Base-by-base conservation (phyloP, 2,329 filamentous ascomycete genomes). In the Neofusicoccum ribis region DNA sequence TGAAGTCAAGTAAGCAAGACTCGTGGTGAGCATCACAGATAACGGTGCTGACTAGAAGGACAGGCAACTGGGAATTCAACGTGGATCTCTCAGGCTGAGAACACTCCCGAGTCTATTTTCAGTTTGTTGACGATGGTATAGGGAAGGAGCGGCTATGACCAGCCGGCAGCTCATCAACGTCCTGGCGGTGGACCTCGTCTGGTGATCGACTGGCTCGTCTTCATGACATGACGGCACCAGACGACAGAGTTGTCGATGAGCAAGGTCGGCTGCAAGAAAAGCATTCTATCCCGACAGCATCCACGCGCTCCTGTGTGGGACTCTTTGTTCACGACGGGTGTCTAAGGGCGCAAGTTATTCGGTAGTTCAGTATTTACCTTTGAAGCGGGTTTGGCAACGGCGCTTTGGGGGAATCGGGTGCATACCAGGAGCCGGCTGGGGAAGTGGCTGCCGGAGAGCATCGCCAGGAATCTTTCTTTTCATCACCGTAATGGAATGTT, bases 1-100 rank as follows among this genome's bases (percentile, higher is more conserved):
- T 99, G 61, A 93, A 91, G 71, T 89, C 91, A 75, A 91, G 94
- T 95, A 84, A 78, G 86, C 83, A 39, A 11, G 12, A 58, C 49
- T 12, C 27, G 3, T 37, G n/a, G 9, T 11, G 34, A 41, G 14
- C n/a, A 11, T 49, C 7, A 37, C 14, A 12, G 15, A 23, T n/a
- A 11, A 50, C 15, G 20, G 27, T 20, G 60, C 60, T 63, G 46
- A 63, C 47, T 34, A 34, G 5, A 39, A 31, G 15, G 20, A 15
- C 41, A 65, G 63, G 63, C 37, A 46, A 60, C 20, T 65, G 63
- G 63, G 46, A 65, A 27, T 65, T 65, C 47, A 65, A 52, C 43
- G 63, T 65, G 17, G 46, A 65, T 51, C 63, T 65, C 47, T 23
- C 63, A 5, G 37, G 52, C 34, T 65, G 63, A 65, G 41, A 7